phyloP scores from a whole-genome alignment of 139 green algal species.

The Closterium sp. region DNA sequence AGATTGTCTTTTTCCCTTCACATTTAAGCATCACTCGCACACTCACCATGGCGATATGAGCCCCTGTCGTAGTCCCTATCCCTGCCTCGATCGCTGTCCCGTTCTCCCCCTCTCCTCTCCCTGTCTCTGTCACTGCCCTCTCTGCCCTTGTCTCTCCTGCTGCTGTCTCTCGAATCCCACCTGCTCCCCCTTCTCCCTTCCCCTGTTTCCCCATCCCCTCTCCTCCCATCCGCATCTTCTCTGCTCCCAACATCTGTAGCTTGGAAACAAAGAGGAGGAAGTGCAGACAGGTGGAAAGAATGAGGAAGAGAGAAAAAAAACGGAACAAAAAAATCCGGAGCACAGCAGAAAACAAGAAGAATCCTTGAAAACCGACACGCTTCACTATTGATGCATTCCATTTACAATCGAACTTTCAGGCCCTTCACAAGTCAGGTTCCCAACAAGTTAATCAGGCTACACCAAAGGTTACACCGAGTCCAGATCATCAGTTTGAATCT shows the following conservation, averaged over 20 bases:
- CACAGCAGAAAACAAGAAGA: no score
- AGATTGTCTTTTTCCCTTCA: background rate
- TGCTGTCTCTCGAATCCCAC: background rate
- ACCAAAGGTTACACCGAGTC: no score
- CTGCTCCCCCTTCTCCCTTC: background rate
- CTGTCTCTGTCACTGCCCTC: slow-evolving; percentile 5
- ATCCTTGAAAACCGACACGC: no score
- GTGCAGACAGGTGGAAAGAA: background rate
- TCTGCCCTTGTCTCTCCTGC: background rate
- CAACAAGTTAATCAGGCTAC: background rate
- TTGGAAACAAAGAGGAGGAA: background rate
- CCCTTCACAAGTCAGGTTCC: background rate
- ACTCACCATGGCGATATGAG: background rate
- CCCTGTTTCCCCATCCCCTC: background rate
- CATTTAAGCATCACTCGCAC: background rate
- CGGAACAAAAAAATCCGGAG: no score
- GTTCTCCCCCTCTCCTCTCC: background rate
- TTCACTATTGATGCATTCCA: no score
- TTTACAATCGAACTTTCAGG: no score
- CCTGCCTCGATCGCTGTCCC: background rate
- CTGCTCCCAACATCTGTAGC: background rate
- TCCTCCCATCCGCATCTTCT: background rate
- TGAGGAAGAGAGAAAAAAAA: no score
- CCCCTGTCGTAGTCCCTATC: background rate
- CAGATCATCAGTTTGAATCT: no score